phyloP scores from a whole-genome alignment of 164 flowering plant species.

The Tinospora cordifolia region DNA sequence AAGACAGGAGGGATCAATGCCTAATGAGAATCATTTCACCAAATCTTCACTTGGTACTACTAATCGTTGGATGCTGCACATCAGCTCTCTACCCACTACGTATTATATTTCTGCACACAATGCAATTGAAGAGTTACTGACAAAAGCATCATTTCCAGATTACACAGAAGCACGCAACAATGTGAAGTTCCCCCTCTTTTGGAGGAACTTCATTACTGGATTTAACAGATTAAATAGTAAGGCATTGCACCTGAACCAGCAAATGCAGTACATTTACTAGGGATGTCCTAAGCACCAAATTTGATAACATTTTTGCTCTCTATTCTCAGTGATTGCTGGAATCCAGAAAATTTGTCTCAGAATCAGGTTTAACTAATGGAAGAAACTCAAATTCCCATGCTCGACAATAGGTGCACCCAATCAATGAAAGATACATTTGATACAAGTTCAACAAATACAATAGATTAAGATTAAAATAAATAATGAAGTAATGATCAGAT shows the following conservation, averaged over 20 bases:
- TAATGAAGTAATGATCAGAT: too few species aligned
- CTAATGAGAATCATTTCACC: constrained; percentile 22
- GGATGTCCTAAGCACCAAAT: background rate
- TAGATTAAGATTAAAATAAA: too few species aligned
- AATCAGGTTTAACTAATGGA: background rate
- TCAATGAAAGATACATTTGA: too few species aligned
- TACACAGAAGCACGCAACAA: background rate
- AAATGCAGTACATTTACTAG: background rate
- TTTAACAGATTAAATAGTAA: background rate
- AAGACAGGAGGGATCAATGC: constrained; percentile 18
- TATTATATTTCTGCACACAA: constrained; percentile 46
- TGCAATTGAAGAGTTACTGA: background rate
- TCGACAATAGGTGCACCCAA: background rate
- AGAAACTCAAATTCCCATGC: background rate
- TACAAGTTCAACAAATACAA: too few species aligned
- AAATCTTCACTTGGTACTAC: constrained; percentile 17
- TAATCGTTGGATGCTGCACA: constrained; percentile 53
- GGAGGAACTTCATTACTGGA: background rate
- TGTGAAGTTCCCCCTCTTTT: background rate
- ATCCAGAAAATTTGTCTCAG: background rate
- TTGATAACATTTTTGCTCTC: background rate
- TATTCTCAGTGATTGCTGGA: background rate
- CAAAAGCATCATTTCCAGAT: background rate
- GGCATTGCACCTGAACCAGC: too few species aligned
- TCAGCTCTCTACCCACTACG: constrained; percentile 47